Conservation (phyloP, 1,284 basidiomycete genomes). For the Trichosporon inkin region DNA sequence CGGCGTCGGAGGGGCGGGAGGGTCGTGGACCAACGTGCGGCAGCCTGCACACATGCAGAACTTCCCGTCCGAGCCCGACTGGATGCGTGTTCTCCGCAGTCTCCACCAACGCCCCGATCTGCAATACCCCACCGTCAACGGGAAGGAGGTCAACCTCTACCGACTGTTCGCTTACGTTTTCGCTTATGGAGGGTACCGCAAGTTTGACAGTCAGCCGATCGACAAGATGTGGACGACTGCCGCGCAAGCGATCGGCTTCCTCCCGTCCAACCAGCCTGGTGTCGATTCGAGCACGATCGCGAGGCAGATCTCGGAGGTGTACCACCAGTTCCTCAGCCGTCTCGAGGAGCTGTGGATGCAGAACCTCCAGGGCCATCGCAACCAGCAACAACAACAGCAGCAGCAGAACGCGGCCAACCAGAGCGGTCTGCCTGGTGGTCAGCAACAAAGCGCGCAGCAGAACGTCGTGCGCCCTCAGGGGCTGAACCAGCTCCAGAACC, state of each 20-base stretch:
- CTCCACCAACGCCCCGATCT: conserved; percentile 16
- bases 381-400: conserved; percentile 4
- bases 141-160: conserved; percentile 21
- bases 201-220: conserved; percentile 16
- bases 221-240: conserved; percentile 22
- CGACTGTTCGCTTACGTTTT: conserved; percentile 20
- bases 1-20: conserved; percentile 5
- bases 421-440: no score
- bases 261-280: conserved; percentile 8
- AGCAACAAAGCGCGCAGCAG: background rate
- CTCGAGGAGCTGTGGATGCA: conserved; percentile 21
- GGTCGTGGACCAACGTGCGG: background rate
- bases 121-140: conserved; percentile 19
- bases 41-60: conserved; percentile 2
- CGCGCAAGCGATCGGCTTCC: conserved; percentile 14
- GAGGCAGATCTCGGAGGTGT: conserved; percentile 19
- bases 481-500: conserved; percentile 2
- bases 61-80: conserved; percentile 15
- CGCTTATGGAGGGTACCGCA: conserved; percentile 19
- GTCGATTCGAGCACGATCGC: conserved; percentile 7
- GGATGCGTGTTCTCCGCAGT: conserved; percentile 14
- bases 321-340: conserved; percentile 13
- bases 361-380: conserved; percentile 11
- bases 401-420: background rate
- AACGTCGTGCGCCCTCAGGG: background rate